A percentile compares a stretch with the other conserved stretches of the same genome.
These are phyloP conservation scores for Leccinum pellstonianum DNA, from an alignment of 768 basidiomycete species.

Conservation along the genomic window DNA sequence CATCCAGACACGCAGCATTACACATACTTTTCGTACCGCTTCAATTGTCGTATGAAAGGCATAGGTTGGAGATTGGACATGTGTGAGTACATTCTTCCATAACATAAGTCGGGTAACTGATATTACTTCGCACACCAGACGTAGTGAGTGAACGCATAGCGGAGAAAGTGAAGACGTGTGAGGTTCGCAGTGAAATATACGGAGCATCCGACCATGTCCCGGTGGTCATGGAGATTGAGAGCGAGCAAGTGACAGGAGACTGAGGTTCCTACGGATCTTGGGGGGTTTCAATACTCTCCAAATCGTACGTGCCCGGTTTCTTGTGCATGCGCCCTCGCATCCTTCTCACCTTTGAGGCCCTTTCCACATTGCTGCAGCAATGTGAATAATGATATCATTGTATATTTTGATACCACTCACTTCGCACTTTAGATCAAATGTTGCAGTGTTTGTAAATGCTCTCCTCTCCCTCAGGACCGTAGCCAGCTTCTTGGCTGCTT, in stretches of 20 bases:
- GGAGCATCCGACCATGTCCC: constrained; percentile 89
- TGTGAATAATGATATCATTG: constrained; percentile 7
- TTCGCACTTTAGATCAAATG: constrained; percentile 88
- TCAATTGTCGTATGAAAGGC: constrained; percentile 76
- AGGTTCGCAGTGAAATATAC: constrained; percentile 82
- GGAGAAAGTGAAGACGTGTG: constrained; percentile 72
- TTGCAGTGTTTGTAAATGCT: constrained; percentile 89
- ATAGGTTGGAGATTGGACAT: constrained; percentile 88
- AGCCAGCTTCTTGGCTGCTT: constrained; percentile 70
- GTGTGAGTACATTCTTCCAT: constrained; percentile 48
- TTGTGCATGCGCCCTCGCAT: constrained; percentile 83
- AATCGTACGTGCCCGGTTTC: constrained; percentile 84
- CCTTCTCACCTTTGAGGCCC: constrained; percentile 93
- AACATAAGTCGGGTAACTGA: constrained; percentile 3
- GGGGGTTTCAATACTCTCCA: constrained; percentile 66
- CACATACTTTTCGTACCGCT: constrained; percentile 83
- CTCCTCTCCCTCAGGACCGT: constrained; percentile 68
- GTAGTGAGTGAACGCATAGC: constrained; percentile 70
- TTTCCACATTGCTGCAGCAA: constrained; percentile 65
- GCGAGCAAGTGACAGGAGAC: constrained; percentile 32
- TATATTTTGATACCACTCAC: constrained; percentile 38
- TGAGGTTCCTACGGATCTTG: neutral
- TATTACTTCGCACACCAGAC: constrained; percentile 42
- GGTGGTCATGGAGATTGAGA: constrained; percentile 71
- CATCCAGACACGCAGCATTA: constrained; percentile 73